Conservation (phyloP, 1,284 basidiomycete species). For the Boletus smithii region DNA sequence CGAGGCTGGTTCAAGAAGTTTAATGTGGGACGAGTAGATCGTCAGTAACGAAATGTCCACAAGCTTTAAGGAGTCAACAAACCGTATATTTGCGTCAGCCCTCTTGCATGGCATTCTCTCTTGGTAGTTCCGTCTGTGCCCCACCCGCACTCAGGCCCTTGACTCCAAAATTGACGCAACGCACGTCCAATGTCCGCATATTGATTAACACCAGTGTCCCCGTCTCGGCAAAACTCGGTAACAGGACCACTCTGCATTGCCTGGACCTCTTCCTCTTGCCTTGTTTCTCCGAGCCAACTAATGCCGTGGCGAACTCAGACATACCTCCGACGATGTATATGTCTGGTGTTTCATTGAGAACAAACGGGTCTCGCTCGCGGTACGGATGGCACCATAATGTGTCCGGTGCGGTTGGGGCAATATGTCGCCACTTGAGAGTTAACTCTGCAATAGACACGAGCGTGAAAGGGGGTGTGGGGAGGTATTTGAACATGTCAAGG, state of each 20-base stretch:
- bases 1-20: background rate
- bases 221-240: conserved; percentile 79
- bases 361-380: conserved; percentile 85
- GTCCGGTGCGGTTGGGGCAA: conserved; percentile 97
- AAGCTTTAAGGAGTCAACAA: background rate
- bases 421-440: conserved; percentile 90
- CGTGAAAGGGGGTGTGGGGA: conserved; percentile 63
- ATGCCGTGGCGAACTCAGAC: conserved; percentile 72
- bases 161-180: conserved; percentile 34
- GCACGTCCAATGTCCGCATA: conserved; percentile 50
- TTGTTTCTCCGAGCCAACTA: conserved; percentile 45
- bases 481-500: conserved; percentile 94
- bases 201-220: conserved; percentile 59
- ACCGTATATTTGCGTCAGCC: conserved; percentile 12
- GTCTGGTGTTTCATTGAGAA: conserved; percentile 81
- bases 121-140: conserved; percentile 3
- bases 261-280: conserved; percentile 31
- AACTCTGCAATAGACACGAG: conserved; percentile 72
- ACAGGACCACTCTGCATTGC: conserved; percentile 74
- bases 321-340: conserved; percentile 94
- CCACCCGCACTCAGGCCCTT: conserved; percentile 25
- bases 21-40: background rate
- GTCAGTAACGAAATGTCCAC: too few species aligned
- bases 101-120: conserved; percentile 26
- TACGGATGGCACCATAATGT: conserved; percentile 99